Evolutionary conservation across 495 filamentous ascomycete species (phyloP), one percentile per base, ranked within the genome.

Genomic region (Xylaria longipes): DNA sequence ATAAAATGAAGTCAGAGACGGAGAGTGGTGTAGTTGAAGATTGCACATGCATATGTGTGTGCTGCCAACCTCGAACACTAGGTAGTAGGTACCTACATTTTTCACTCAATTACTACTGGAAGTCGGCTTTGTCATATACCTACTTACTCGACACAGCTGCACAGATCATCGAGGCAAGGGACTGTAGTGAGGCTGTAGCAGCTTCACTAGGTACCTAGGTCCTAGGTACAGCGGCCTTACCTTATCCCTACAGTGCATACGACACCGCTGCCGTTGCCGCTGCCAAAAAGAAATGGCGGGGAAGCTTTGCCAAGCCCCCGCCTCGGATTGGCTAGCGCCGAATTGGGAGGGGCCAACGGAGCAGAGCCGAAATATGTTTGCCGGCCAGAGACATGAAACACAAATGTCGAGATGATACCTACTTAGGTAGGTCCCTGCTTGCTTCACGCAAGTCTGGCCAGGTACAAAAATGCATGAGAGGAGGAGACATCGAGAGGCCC

Each of bases 231-330:
- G 8, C 20, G 17, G 45, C 45, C 20, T 5, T 48, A 48, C 45
- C 20, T 17, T 17, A 41, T 41, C 39, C 8, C 39, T 20, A 57
- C 27, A 57, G 52, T 58, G n/a, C 54, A 29, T 57, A 33, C 48
- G 14, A 12, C 9, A 52, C 48, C 8, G 9, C 45, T 54, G 12
- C 25, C 52, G 14, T 12, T 56, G 52, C 14, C 27, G 31, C n/a
- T n/a, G n/a, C n/a, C n/a, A 31, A 54, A 50, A 7, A 29, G 27
- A 31, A 60, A 60, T 60, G 57, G 57, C 57, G 57, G 57, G 57
- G 57, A 37, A 60, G 31, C 11, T 37, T 22, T 37, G 57, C 31
- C 25, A 60, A 37, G 46, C 7, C 31, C 52, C 52, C 52, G 25
- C 52, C 52, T 56, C 52, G 52, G 52, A 56, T 56, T 56, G 12